Evolutionary conservation across 495 filamentous ascomycete genomes (phyloP).

Genomic region (Lepraria neglecta): DNA sequence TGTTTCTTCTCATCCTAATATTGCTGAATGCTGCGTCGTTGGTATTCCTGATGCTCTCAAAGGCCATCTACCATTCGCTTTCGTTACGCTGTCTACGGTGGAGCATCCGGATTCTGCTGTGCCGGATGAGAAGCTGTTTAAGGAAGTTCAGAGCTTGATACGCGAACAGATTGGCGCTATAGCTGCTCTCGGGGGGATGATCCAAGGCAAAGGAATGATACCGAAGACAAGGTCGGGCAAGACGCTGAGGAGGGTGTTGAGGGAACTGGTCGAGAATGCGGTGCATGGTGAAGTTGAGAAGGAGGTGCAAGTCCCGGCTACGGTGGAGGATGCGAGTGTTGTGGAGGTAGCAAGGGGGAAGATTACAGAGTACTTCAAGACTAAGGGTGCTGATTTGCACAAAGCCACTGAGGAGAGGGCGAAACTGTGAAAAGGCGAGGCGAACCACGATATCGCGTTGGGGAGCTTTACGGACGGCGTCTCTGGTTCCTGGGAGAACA

Average conservation of each 20-base stretch:
- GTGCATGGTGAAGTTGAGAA: conserved; percentile 47
- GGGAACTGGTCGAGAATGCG: conserved; percentile 68
- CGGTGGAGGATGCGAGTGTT: conserved; percentile 53
- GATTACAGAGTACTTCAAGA: conserved; percentile 53
- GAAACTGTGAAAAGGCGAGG: conserved; percentile 21
- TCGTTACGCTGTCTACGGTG: conserved; percentile 55
- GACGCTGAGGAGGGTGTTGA: conserved; percentile 71
- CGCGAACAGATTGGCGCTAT: conserved; percentile 85
- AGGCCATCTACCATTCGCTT: conserved; percentile 86
- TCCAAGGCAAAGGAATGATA: conserved; percentile 81
- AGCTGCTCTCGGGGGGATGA: conserved; percentile 74
- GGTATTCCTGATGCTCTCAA: conserved; percentile 80
- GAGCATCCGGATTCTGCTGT: conserved; percentile 42
- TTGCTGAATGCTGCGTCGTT: conserved; percentile 79
- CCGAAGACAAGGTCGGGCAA: conserved; percentile 87
- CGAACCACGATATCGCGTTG: neutral
- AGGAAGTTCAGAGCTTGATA: conserved; percentile 56
- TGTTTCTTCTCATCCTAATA: conserved; percentile 67
- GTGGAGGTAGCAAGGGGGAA: conserved; percentile 50
- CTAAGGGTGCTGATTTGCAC: conserved; percentile 26
- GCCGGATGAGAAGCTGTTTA: conserved; percentile 49
- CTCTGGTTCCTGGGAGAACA: too few relatives aligned
- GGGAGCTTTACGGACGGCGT: neutral
- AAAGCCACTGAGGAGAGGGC: conserved; percentile 25
- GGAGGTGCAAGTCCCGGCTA: conserved; percentile 50